These are phyloP conservation scores for Pythium myriotylum DNA, from an alignment of 352 stramenopile species.

Conservation along the genomic window DNA sequence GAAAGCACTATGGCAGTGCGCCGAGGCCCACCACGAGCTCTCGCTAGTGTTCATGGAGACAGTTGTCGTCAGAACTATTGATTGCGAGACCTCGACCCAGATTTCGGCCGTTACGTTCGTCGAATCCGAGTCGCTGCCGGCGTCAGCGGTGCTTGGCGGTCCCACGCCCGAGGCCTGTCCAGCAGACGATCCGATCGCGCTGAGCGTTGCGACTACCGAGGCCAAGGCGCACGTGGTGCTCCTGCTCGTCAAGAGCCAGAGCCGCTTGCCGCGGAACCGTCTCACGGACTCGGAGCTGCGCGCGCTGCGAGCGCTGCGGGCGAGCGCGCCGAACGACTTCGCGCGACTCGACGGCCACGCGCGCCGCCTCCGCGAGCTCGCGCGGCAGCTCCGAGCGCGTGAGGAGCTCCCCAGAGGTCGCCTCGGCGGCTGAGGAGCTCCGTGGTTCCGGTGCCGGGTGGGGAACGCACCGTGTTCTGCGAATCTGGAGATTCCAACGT, in stretches of 20 bases:
- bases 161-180: too few relatives aligned
- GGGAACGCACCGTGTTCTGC: too few relatives aligned
- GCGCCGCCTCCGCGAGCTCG: constrained; percentile 16
- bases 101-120: too few relatives aligned
- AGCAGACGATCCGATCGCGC: too few relatives aligned
- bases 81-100: too few relatives aligned
- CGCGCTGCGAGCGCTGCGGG: constrained; percentile 18
- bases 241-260: constrained; percentile 56
- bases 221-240: constrained; percentile 29
- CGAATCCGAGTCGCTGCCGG: too few relatives aligned
- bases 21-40: constrained; percentile 22
- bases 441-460: too few relatives aligned
- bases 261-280: constrained; percentile 27
- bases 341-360: constrained; percentile 4
- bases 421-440: too few relatives aligned
- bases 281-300: constrained; percentile 27
- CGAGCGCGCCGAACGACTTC: constrained; percentile 6
- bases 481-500: not conserved
- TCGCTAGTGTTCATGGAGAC: constrained; percentile 43
- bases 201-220: constrained; percentile 25
- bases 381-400: constrained; percentile 1
- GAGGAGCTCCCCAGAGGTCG: not conserved
- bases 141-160: too few relatives aligned
- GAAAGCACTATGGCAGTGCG: constrained; percentile 33
- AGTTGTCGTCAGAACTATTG: constrained; percentile 26